A percentile compares a stretch with the other conserved stretches of the same genome.
These are phyloP conservation scores for Hypoxylon sp. DNA, from an alignment of 2,329 filamentous ascomycete genomes.

Conservation along the genomic window DNA sequence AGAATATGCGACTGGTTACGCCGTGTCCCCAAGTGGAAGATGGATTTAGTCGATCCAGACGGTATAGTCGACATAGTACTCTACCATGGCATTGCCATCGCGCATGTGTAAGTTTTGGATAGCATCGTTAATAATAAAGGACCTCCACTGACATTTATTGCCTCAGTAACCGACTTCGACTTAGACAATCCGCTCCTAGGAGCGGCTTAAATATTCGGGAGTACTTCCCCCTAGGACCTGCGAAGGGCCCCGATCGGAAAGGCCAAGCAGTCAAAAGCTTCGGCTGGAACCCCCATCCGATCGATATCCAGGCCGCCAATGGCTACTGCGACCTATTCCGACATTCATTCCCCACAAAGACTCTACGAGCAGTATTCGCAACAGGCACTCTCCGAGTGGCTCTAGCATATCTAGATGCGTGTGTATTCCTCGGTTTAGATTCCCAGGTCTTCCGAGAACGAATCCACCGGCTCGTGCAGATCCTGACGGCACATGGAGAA, in stretches of 20 bases:
- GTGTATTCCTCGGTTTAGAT: conserved; percentile 54
- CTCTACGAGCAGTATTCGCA: conserved; percentile 50
- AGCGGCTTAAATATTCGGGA: conserved; percentile 52
- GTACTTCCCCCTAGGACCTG: conserved; percentile 52
- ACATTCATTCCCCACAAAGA: conserved; percentile 51
- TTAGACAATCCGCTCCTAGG: conserved; percentile 50
- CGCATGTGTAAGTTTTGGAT: conserved; percentile 55
- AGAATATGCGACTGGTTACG: conserved; percentile 59
- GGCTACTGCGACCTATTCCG: conserved; percentile 54
- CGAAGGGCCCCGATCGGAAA: conserved; percentile 49
- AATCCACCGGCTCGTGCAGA: conserved; percentile 52
- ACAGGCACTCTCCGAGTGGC: conserved; percentile 49
- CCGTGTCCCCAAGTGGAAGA: conserved; percentile 59
- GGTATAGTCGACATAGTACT: conserved; percentile 58
- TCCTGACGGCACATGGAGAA: conserved; percentile 54
- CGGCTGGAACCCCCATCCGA: conserved; percentile 52
- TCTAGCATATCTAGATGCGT: conserved; percentile 55
- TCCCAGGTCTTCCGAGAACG: conserved; percentile 54
- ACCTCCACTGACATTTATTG: conserved; percentile 18
- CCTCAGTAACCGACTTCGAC: conserved; percentile 50
- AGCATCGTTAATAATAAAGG: conserved; percentile 1
- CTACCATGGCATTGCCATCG: conserved; percentile 56
- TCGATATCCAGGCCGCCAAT: conserved; percentile 55
- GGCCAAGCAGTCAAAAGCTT: conserved; percentile 51
- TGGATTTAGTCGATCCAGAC: conserved; percentile 56